Evolutionary conservation across 2,329 filamentous ascomycete genomes (phyloP), one percentile per base, ranked within the genome.

Genomic region (Aspergillus sp.): DNA sequence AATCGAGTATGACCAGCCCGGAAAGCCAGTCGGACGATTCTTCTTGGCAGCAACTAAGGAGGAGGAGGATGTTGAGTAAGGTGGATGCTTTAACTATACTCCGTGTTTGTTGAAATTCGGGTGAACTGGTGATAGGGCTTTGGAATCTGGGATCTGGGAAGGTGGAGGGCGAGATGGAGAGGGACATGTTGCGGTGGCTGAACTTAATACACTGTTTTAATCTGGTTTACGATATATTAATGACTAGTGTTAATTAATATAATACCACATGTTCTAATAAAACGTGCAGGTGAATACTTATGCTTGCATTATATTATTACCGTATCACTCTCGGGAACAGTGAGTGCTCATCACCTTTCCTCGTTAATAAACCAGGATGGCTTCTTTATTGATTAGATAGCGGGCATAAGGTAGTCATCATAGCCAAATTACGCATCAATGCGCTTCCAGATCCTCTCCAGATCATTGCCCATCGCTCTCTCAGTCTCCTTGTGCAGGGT

Each of bases 1-100:
- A 15, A 61, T 81, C 49, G 79, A 81, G 65, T 80, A 81, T 60
- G 79, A 82, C 65, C 70, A 74, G 53, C 76, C 78, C 45, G 77
- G 77, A 8, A 71, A 76, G 63, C 71, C 75, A 15, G 74, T 74
- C 53, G 74, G 76, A 20, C 72, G 75, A 26, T 79, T 72, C 69
- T 73, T 70, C 53, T 64, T 79, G 57, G 69, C 75, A 18, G 64
- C 73, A 20, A 76, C 68, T 57, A 78, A 75, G 63, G 76, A 78
- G 44, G 77, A 79, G 52, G 77, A 78, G 54, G 76, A 78, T 15
- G 71, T 70, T 41, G 75, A 78, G 58, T 78, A 60, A 60, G 22
- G 24, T 11, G 26, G 26, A 4, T 48, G 13, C 7, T 44, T 26
- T 44, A n/a, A n/a, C n/a, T n/a, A 13, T 26, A 20, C 22, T 12